Conservation (phyloP, 768 basidiomycete genomes). For the Auricularia cornea region DNA sequence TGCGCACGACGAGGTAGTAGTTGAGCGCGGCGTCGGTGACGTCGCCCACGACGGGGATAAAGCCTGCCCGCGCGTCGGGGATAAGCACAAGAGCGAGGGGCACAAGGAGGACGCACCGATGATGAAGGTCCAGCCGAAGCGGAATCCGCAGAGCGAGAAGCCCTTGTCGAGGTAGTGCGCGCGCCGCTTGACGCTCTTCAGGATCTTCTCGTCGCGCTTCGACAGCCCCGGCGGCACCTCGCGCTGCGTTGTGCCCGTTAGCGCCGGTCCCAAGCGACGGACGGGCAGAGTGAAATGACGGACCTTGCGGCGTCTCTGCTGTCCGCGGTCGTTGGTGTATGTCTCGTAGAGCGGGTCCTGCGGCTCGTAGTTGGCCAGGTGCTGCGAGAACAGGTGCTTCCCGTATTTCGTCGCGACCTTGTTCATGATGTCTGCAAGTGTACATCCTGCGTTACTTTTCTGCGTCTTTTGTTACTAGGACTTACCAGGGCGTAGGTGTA, state of each 20-base stretch:
- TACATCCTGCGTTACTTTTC: too few species aligned
- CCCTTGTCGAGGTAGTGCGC: constrained; percentile 87
- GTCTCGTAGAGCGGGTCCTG: constrained; percentile 68
- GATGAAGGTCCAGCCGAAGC: constrained; percentile 82
- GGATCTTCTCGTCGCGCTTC: constrained; percentile 60
- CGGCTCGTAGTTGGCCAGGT: constrained; percentile 60
- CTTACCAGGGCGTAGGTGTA: too few species aligned
- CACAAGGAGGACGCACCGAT: constrained; percentile 25
- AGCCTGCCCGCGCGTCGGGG: constrained; percentile 25
- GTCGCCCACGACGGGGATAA: constrained; percentile 66
- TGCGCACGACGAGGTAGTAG: constrained; percentile 69
- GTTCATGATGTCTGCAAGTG: neutral
- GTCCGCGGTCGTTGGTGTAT: constrained; percentile 48
- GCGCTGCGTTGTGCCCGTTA: constrained; percentile 43
- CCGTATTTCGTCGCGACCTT: neutral
- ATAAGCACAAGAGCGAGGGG: neutral
- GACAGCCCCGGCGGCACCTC: constrained; percentile 69
- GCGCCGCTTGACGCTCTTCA: constrained; percentile 64
- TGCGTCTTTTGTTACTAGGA: too few species aligned
- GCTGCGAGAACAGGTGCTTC: constrained; percentile 48
- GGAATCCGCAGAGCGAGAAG: constrained; percentile 68
- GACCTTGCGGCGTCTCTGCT: constrained; percentile 51
- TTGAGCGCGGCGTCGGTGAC: constrained; percentile 54
- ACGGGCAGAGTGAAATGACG: too few species aligned
- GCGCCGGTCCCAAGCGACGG: too few species aligned